Conservation (phyloP, 371 early-diverging fungal genomes). For the Haplosporangium sp. region DNA sequence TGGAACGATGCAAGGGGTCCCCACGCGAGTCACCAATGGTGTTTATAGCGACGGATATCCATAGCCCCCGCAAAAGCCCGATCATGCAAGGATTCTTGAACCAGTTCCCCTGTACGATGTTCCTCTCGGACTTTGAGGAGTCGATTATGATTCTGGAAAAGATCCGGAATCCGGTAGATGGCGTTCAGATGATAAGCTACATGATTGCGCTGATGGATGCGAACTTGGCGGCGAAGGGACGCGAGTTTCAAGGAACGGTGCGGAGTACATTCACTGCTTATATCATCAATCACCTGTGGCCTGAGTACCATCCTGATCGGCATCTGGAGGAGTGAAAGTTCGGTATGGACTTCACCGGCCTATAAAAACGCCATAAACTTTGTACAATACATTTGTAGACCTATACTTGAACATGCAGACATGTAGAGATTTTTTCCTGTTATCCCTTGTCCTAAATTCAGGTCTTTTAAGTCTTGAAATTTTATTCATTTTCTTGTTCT, state of each 20-base stretch:
- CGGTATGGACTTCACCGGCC: neutral
- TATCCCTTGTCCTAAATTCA: no score
- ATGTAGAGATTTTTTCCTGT: no score
- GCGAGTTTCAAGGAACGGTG: conserved; percentile 65
- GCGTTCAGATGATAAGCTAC: conserved; percentile 47
- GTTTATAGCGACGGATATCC: conserved; percentile 69
- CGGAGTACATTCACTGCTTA: conserved; percentile 68
- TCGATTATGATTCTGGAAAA: conserved; percentile 17
- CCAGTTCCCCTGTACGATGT: conserved; percentile 64
- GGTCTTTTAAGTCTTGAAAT: no score
- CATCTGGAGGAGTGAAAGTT: neutral
- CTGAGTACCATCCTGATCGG: conserved; percentile 44
- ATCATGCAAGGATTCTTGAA: conserved; percentile 55
- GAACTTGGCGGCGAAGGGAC: conserved; percentile 65
- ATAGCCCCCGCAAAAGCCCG: conserved; percentile 56
- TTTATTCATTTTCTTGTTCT: no score
- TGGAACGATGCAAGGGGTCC: conserved; percentile 23
- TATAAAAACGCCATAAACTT: no score
- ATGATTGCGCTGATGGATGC: conserved; percentile 70
- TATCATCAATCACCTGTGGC: conserved; percentile 68
- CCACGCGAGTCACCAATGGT: conserved; percentile 56
- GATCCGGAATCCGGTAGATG: conserved; percentile 36
- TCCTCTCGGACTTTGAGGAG: conserved; percentile 63
- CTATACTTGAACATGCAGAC: no score
- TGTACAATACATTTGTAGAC: no score